Evolutionary conservation across 2,329 filamentous ascomycete genomes (phyloP).

Genomic region (Trichoderma hamatum): DNA sequence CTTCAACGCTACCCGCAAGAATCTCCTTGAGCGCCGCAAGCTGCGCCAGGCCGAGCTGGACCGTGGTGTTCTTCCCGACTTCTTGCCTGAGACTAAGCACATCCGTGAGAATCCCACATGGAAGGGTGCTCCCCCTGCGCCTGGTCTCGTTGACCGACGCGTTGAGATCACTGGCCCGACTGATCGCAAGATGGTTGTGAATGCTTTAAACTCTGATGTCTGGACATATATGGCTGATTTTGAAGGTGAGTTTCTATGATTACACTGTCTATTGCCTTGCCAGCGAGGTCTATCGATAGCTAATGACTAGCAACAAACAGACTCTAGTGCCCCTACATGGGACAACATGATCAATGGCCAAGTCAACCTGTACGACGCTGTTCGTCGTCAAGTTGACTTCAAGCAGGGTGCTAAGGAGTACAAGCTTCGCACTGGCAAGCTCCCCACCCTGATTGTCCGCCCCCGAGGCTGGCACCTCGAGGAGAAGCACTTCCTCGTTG

Average conservation of each 20-base stretch:
- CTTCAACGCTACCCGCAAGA: conserved; percentile 88
- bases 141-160: conserved; percentile 87
- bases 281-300: background rate
- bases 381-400: conserved; percentile 93
- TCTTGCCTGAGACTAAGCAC: conserved; percentile 92
- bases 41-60: conserved; percentile 91
- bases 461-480: conserved; percentile 97
- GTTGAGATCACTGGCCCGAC: conserved; percentile 98
- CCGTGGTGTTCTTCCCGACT: conserved; percentile 85
- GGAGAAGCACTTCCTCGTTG: conserved; percentile 96
- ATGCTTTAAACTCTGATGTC: conserved; percentile 92
- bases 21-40: conserved; percentile 82
- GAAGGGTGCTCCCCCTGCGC: conserved; percentile 89
- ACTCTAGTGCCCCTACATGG: conserved; percentile 95
- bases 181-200: conserved; percentile 98
- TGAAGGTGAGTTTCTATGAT: conserved; percentile 77
- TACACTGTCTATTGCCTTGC: too few relatives aligned
- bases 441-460: conserved; percentile 89
- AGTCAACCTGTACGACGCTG: conserved; percentile 95
- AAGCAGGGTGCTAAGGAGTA: conserved; percentile 95
- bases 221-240: conserved; percentile 99
- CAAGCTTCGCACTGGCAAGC: conserved; percentile 85
- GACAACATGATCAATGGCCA: conserved; percentile 99
- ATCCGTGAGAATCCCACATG: conserved; percentile 93
- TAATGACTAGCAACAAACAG: conserved; percentile 49